A percentile compares a stretch with the other conserved stretches of the same genome.
These are phyloP conservation scores for Ogataea allantospora DNA, from an alignment of 805 yeast genomes.

Conservation along the genomic window DNA sequence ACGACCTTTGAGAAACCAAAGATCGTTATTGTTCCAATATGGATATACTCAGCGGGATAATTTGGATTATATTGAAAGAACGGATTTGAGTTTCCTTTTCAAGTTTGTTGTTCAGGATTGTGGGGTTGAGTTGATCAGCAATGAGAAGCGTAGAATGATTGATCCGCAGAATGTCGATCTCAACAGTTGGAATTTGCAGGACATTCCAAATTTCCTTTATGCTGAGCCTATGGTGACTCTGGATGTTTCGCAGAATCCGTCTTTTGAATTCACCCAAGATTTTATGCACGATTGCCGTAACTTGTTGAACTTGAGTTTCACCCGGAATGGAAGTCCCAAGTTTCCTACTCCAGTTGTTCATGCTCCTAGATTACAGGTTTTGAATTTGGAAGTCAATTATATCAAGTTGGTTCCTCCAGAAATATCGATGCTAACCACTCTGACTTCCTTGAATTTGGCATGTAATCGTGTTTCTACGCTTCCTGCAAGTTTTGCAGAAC, in stretches of 20 bases:
- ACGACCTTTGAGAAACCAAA: slow-evolving; percentile 74
- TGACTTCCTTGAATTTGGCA: slow-evolving; percentile 63
- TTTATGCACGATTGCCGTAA: slow-evolving; percentile 80
- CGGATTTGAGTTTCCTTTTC: slow-evolving; percentile 78
- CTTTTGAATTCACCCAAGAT: slow-evolving; percentile 78
- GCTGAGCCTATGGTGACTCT: slow-evolving; percentile 78
- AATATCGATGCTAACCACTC: slow-evolving; percentile 50
- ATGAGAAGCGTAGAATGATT: slow-evolving; percentile 38
- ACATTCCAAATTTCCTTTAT: slow-evolving; percentile 80
- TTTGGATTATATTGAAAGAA: slow-evolving; percentile 74
- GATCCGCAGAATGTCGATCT: slow-evolving; percentile 75
- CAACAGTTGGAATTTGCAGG: slow-evolving; percentile 69
- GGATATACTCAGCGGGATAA: slow-evolving; percentile 82
- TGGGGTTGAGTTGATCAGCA: slow-evolving; percentile 40
- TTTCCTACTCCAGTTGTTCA: slow-evolving; percentile 75
- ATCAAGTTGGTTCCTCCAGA: slow-evolving; percentile 60
- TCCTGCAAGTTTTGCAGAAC: slow-evolving; percentile 58
- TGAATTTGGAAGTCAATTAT: slow-evolving; percentile 78
- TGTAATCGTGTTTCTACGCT: slow-evolving; percentile 68
- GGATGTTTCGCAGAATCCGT: slow-evolving; percentile 84
- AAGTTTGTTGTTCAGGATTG: slow-evolving; percentile 78
- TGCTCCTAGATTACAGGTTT: slow-evolving; percentile 60
- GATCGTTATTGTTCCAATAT: slow-evolving; percentile 65
- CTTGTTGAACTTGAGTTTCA: slow-evolving; percentile 62
- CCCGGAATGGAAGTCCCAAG: slow-evolving; percentile 66